These are phyloP conservation scores for Xylariaceae sp. DNA, from an alignment of 2,329 filamentous ascomycete species.

Conservation along the genomic window DNA sequence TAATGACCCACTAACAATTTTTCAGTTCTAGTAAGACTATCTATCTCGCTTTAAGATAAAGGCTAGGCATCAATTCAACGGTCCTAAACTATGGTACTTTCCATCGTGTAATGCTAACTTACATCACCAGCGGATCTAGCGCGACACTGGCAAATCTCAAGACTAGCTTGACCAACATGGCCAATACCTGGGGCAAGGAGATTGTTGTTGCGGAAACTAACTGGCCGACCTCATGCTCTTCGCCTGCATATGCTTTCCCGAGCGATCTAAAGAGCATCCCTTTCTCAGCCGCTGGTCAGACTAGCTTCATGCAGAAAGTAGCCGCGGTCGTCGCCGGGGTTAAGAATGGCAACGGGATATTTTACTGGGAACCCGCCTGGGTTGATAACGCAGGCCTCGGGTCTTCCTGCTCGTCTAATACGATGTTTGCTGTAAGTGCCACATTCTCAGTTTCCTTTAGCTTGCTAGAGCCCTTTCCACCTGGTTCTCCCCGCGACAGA, in stretches of 20 bases:
- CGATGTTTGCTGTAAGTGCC: constrained; percentile 58
- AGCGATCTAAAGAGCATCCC: constrained; percentile 65
- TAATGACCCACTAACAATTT: neutral
- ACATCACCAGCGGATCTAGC: constrained; percentile 47
- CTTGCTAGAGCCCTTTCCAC: neutral
- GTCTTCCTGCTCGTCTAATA: constrained; percentile 69
- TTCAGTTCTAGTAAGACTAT: constrained; percentile 29
- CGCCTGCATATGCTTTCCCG: constrained; percentile 64
- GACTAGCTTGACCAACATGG: constrained; percentile 64
- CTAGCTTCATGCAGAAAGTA: constrained; percentile 65
- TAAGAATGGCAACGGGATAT: constrained; percentile 64
- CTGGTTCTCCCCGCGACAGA: neutral
- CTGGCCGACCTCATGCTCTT: constrained; percentile 71
- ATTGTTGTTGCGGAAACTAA: constrained; percentile 74
- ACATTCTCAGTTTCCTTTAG: neutral
- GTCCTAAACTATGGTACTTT: neutral
- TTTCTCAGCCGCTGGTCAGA: constrained; percentile 68
- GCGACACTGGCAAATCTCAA: constrained; percentile 66
- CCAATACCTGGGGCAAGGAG: constrained; percentile 67
- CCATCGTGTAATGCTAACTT: constrained; percentile 11
- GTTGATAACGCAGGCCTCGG: constrained; percentile 69
- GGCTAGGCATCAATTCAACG: neutral
- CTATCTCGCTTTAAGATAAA: neutral
- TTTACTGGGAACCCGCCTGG: constrained; percentile 80
- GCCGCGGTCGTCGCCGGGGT: constrained; percentile 62